These are phyloP conservation scores for Gossypium thurberi DNA, from an alignment of 345 rosid species.

Conservation along the genomic window DNA sequence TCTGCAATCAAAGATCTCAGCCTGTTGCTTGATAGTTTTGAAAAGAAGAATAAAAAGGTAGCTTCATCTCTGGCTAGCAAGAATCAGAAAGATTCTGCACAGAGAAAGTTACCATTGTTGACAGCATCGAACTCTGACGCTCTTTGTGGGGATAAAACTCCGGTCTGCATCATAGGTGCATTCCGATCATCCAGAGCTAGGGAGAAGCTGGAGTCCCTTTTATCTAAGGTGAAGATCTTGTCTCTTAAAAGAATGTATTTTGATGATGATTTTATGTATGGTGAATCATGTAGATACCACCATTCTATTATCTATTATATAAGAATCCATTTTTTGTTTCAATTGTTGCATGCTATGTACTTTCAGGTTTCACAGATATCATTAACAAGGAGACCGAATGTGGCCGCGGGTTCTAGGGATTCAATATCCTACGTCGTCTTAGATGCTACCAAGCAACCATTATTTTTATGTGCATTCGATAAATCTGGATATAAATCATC, in stretches of 20 bases:
- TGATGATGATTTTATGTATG: not conserved
- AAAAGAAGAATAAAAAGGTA: conserved; percentile 50
- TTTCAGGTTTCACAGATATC: conserved; percentile 74
- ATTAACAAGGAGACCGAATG: conserved; percentile 48
- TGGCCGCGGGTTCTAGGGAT: conserved; percentile 35
- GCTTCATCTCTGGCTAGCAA: conserved; percentile 23
- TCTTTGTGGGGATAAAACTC: conserved; percentile 56
- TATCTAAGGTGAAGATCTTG: conserved; percentile 37
- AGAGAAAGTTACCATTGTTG: conserved; percentile 41
- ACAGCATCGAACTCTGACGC: conserved; percentile 46
- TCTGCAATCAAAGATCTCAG: conserved; percentile 66
- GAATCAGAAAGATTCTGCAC: conserved; percentile 26
- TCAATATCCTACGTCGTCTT: conserved; percentile 54
- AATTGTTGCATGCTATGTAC: not conserved
- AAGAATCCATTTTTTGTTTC: too few species aligned
- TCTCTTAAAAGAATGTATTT: not conserved
- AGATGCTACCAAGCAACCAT: conserved; percentile 57
- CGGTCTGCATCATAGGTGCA: conserved; percentile 79
- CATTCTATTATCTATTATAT: too few species aligned
- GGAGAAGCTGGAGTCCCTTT: conserved; percentile 52
- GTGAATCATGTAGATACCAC: too few species aligned
- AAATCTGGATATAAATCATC: conserved; percentile 49
- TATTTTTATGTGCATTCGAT: conserved; percentile 57
- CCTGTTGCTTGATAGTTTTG: conserved; percentile 55
- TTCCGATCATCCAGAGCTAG: conserved; percentile 56